Base-by-base conservation (phyloP, 1,284 basidiomycete genomes). In the Cutaneotrichosporon sp. region DNA sequence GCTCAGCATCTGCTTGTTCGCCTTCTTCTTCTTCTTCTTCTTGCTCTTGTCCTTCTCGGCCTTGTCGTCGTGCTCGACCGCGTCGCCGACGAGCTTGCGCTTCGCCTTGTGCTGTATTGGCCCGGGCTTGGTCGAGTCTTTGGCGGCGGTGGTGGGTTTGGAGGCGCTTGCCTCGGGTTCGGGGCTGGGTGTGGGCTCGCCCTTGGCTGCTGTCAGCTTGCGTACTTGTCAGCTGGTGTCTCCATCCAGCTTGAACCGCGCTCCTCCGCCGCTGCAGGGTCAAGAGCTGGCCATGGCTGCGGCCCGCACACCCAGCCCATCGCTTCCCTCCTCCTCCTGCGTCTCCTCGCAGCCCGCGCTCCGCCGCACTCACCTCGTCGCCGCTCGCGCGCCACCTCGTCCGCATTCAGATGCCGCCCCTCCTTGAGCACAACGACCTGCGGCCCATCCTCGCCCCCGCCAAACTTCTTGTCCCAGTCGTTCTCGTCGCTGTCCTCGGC, bases 381-480 rank as follows among this genome's bases (percentile, higher is more conserved):
- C 58, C 85, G 83, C 71, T 90, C 85, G 69, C 89, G 87, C 82
- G 90, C 89, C 3, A 84, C 90, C 71, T 94, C 89, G 55, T 84
- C 79, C 63, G 84, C 86, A 4, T 83, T 87, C 54, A 94, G 80
- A 79, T 94, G 92, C 72, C 90, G 92, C 29, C 91, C 91, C 69
- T 89, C 86, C 72, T 85, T 90, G 67, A 94, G 75, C 10, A 94
- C 91, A 2, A 94, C 89, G 3, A 94, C 86, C 74, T 91, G 89
- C 9, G 91, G 91, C 67, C 84, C 87, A 78, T 94, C 91, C 67
- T 93, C 91, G 0, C 77, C 85, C 20, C 91, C 89, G 60, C 91
- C 91, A 63, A 86, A 87, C 22, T 83, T 87, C 69, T 87, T 89
- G 49, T 89, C 89, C 46, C 85, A 86, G 67, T 91, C 86, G 63